These are phyloP conservation scores for Sergeia podlipaevii DNA, from an alignment of 208 protist genomes.

Conservation along the genomic window DNA sequence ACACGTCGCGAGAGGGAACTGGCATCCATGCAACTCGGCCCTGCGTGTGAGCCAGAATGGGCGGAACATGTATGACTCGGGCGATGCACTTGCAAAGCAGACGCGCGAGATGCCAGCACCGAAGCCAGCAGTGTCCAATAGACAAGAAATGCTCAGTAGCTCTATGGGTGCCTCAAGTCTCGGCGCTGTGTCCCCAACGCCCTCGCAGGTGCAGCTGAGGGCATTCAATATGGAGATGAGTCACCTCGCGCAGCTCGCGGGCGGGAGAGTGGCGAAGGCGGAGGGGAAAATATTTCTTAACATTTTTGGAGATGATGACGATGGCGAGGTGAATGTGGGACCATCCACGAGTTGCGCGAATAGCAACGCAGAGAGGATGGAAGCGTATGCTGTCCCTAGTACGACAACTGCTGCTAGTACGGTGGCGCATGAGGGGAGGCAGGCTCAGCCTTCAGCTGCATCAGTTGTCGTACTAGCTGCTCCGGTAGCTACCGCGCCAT, in stretches of 20 bases:
- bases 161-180: no score
- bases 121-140: neutral
- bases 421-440: neutral
- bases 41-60: conserved; percentile 45
- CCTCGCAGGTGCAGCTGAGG: conserved; percentile 7
- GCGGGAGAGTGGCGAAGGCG: conserved; percentile 7
- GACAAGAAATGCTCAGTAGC: no score
- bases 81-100: conserved; percentile 25
- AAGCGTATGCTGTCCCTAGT: neutral
- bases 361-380: neutral
- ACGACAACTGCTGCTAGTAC: neutral
- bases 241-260: conserved; percentile 46
- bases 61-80: conserved; percentile 53
- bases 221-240: conserved; percentile 54
- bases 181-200: neutral
- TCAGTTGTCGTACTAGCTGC: neutral
- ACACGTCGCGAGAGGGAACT: conserved; percentile 23
- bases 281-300: conserved; percentile 30
- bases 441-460: neutral
- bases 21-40: conserved; percentile 26
- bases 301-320: conserved; percentile 42
- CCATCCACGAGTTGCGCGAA: neutral
- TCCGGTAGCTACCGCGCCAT: neutral
- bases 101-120: conserved; percentile 18
- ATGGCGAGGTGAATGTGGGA: conserved; percentile 2